Base-by-base conservation (phyloP, 345 rosid species). In the Eutrema japonicum region DNA sequence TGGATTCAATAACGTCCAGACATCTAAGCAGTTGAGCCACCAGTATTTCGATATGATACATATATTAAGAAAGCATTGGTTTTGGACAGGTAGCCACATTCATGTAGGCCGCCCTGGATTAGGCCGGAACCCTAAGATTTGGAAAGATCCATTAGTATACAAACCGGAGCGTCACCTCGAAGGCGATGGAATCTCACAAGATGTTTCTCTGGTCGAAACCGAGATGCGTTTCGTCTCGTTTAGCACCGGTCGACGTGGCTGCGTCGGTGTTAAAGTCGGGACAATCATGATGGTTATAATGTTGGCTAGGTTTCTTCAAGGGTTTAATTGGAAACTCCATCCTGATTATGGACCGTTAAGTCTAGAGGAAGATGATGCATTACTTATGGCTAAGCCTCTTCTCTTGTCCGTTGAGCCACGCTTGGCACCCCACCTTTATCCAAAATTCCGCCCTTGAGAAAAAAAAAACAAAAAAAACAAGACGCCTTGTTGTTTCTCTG, bases 291-390 rank as follows among this genome's bases (percentile, higher is more conserved):
- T 73, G 68, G 54, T 72, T 47, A 77, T 60, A 32, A 9, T 77
- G 68, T 57, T 77, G 71, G 80, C 80, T 56, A 77, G 80, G 77
- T 67, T 77, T 71, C 69, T 77, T 32, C 80, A 77, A 77, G 80
- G 35, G 16, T 77, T 77, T 71, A 64, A 73, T 10, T 77, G 56
- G 68, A 65, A 49, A 47, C 68, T 72, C 37, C 43, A 37, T 40
- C 68, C 43, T 6, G 14, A 22, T 59, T 42, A 16, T 58, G 72
- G 58, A 55, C 22, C 48, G 36, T 16, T 71, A 16, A 67, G 71
- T 16, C 77, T 77, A n/a, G 66, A 66, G 50, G 77, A 77, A 49
- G 71, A 71, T 65, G 75, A 77, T 50, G 58, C 45, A 11, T 40
- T 77, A 57, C 72, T 77, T n/a, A 57, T 77, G 72, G 69, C 63